Percentiles rank a stretch among this genome's conserved stretches.
phyloP scores from a whole-genome alignment of 768 basidiomycete species.

The Mycena leptocephala region DNA sequence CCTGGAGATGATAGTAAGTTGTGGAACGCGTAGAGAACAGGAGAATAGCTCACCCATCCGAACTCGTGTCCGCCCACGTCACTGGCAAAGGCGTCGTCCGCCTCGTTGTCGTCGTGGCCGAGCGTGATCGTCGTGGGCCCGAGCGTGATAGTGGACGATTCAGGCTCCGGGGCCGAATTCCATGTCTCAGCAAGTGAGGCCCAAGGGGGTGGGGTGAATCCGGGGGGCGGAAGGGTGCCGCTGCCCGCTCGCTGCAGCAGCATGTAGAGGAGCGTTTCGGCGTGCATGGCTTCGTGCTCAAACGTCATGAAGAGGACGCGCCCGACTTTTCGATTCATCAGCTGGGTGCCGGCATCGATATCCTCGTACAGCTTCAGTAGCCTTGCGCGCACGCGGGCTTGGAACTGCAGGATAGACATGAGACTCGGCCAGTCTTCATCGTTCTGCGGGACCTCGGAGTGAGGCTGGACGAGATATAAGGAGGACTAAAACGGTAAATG shows the following conservation, averaged over 20 bases:
- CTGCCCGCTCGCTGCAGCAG: conserved; percentile 86
- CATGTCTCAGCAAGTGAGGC: conserved; percentile 63
- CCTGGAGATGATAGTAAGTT: conserved; percentile 46
- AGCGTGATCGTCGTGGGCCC: conserved; percentile 74
- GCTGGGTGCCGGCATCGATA: conserved; percentile 65
- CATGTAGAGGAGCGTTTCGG: conserved; percentile 97
- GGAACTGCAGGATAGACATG: conserved; percentile 80
- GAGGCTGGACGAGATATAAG: conserved; percentile 66
- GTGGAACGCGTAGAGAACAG: neutral
- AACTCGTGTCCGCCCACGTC: conserved; percentile 74
- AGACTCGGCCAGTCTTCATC: conserved; percentile 93
- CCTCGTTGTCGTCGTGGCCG: conserved; percentile 90
- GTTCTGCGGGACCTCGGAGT: conserved; percentile 88
- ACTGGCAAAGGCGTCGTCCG: conserved; percentile 65
- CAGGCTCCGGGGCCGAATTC: conserved; percentile 64
- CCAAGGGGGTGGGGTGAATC: conserved; percentile 85
- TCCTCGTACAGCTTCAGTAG: conserved; percentile 82
- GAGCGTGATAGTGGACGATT: conserved; percentile 65
- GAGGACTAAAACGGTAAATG: neutral
- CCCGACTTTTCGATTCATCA: conserved; percentile 77
- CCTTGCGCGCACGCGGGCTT: conserved; percentile 83
- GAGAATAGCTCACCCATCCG: conserved; percentile 23
- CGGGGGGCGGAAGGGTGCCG: conserved; percentile 85
- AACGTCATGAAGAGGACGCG: conserved; percentile 92
- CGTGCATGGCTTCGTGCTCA: conserved; percentile 93